Conservation (phyloP, 129 eudicot genomes). For the Solidago caesia region DNA sequence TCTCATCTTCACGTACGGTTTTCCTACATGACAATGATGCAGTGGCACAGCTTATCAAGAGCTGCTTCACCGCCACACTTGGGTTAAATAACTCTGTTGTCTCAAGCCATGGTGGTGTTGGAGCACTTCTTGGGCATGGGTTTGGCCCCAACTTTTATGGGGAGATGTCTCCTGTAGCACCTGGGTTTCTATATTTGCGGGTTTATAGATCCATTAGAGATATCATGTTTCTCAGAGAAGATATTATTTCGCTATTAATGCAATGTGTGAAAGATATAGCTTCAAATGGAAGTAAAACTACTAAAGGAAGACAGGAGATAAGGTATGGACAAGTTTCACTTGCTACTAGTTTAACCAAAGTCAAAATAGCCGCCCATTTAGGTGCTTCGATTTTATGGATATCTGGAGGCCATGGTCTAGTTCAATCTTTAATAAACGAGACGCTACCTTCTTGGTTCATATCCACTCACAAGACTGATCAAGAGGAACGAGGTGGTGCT, state of each 20-base stretch:
- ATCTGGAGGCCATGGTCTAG: slow-evolving; percentile 71
- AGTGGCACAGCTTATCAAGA: slow-evolving; percentile 80
- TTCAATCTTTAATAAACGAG: slow-evolving; percentile 76
- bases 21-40: slow-evolving; percentile 86
- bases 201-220: slow-evolving; percentile 72
- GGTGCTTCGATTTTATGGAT: slow-evolving; percentile 84
- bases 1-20: slow-evolving; percentile 92
- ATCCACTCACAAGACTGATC: slow-evolving; percentile 48
- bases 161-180: slow-evolving; percentile 91
- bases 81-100: slow-evolving; percentile 52
- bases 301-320: slow-evolving; percentile 45
- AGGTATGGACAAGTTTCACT: slow-evolving; percentile 69
- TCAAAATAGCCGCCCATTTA: slow-evolving; percentile 80
- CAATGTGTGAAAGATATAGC: slow-evolving; percentile 76
- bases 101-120: slow-evolving; percentile 72
- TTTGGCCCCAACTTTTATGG: slow-evolving; percentile 68
- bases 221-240: slow-evolving; percentile 78
- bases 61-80: slow-evolving; percentile 80
- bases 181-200: slow-evolving; percentile 82
- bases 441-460: slow-evolving; percentile 96
- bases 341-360: slow-evolving; percentile 64
- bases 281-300: slow-evolving; percentile 35
- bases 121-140: slow-evolving; percentile 95
- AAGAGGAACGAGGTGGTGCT: slow-evolving; percentile 42
- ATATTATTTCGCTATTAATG: slow-evolving; percentile 62